Base-by-base conservation (phyloP, 2,329 filamentous ascomycete genomes). In the Leptographium galeiforme region DNA sequence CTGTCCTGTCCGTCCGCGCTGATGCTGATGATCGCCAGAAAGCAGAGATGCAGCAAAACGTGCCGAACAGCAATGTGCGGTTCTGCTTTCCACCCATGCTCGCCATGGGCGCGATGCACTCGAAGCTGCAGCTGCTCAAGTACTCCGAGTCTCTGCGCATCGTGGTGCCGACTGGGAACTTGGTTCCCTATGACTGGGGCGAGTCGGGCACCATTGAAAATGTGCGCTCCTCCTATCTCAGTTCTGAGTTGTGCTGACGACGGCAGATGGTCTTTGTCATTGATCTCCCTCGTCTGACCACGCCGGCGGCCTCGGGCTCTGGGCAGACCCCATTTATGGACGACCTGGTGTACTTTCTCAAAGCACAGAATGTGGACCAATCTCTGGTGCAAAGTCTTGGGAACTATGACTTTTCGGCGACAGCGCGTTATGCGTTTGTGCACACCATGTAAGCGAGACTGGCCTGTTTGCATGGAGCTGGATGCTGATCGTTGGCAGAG, bases 101-200 rank as follows among this genome's bases (percentile, higher is more conserved):
- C 43, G 78, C 81, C 2, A 72, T 78, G 7, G 84, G 82, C 30
- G 82, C 77, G 61, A 95, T 97, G 89, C 93, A 97, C 67, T 95
- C 89, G 50, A 97, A 98, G 64, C 73, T 97, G 45, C 90, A 95
- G 77, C 69, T 97, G 1, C 74, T 97, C n/a, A 91, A 89, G 61
- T 87, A 89, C 60, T 70, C 77, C 0, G 69, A 70, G 1, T 82
- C 89, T 64, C 68, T 96, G 16, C 81, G 93, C 8, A 75, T 98
- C 46, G 91, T 85, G 1, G 73, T 97, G 2, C 89, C 93, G 0
- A 91, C 85, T 4, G 93, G 89, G 1, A 98, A 98, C 61, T 71
- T 96, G 49, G 82, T 86, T 13, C 75, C 80, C 8, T 89, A 87
- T 61, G 91, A 98, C 64, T 97, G 93, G 90, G 91, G 90, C 11